A percentile compares a stretch with the other conserved stretches of the same genome.
phyloP scores from a whole-genome alignment of 1,284 basidiomycete species.

The Naganishia liquefaciens region DNA sequence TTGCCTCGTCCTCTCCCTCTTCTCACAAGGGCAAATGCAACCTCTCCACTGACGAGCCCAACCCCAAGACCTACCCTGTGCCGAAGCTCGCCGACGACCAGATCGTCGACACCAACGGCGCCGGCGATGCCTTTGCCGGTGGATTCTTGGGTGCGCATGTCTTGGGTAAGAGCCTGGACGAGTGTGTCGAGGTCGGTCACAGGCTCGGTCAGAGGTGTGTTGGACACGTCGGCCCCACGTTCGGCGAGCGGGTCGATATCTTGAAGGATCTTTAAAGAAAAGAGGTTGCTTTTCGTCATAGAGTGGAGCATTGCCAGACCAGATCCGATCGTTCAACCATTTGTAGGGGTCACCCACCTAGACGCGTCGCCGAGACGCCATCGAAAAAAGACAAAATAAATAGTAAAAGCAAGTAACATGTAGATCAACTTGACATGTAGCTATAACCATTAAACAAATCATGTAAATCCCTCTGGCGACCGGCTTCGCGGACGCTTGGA shows the following conservation, averaged over 20 bases:
- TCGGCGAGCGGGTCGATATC: slow-evolving; percentile 26
- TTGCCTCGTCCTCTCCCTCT: slow-evolving; percentile 67
- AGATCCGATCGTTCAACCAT: slow-evolving; percentile 24
- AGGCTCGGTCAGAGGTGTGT: slow-evolving; percentile 87
- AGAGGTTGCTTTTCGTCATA: not conserved
- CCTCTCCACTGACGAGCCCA: slow-evolving; percentile 47
- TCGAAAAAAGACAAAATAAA: slow-evolving; percentile 17
- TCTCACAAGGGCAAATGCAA: slow-evolving; percentile 38
- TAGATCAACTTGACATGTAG: slow-evolving; percentile 29
- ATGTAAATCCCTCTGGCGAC: not conserved
- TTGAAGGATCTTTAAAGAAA: slow-evolving; percentile 15
- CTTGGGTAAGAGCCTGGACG: slow-evolving; percentile 74
- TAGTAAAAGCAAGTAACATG: slow-evolving; percentile 5
- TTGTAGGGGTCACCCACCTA: slow-evolving; percentile 27
- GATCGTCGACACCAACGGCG: slow-evolving; percentile 98
- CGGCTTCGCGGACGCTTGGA: not conserved
- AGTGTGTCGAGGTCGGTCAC: slow-evolving; percentile 83
- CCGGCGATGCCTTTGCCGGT: slow-evolving; percentile 99
- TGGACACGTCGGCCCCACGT: slow-evolving; percentile 58
- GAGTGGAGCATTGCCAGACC: not conserved
- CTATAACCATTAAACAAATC: slow-evolving; percentile 20
- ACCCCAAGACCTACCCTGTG: slow-evolving; percentile 65
- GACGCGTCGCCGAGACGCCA: not conserved
- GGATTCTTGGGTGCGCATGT: slow-evolving; percentile 88
- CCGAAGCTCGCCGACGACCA: slow-evolving; percentile 64